Percentiles rank a stretch among this genome's conserved stretches.
These are phyloP conservation scores for Hemileccinum impolitum DNA, from an alignment of 768 basidiomycete species.

Conservation along the genomic window DNA sequence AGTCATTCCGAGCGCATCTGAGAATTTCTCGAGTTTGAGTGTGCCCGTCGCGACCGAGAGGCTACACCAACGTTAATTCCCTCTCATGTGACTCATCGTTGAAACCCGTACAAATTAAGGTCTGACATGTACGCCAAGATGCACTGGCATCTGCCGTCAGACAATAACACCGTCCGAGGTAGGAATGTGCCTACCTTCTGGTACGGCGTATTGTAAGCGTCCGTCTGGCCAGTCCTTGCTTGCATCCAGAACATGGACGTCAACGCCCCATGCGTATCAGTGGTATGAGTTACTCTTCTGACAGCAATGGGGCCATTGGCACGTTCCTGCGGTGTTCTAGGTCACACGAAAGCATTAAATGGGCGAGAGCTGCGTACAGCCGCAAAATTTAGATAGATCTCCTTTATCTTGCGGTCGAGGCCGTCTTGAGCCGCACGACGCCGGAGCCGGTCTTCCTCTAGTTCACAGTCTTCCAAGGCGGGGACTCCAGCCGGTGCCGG, in stretches of 20 bases:
- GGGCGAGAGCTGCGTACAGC: conserved; percentile 13
- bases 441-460: conserved; percentile 46
- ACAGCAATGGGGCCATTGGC: conserved; percentile 65
- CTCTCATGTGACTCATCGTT: not conserved
- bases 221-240: conserved; percentile 52
- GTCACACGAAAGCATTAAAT: conserved; percentile 21
- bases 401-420: conserved; percentile 32
- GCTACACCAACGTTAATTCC: conserved; percentile 35
- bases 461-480: conserved; percentile 58
- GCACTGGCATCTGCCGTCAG: conserved; percentile 43
- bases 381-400: conserved; percentile 29
- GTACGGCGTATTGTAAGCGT: conserved; percentile 64
- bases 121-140: conserved; percentile 81
- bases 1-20: conserved; percentile 56
- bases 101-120: conserved; percentile 60
- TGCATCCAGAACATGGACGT: conserved; percentile 79
- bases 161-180: not conserved
- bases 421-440: conserved; percentile 28
- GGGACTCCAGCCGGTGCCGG: conserved; percentile 56
- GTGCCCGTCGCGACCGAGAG: conserved; percentile 52
- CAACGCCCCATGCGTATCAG: conserved; percentile 44
- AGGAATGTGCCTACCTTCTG: conserved; percentile 55
- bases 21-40: conserved; percentile 49
- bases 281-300: conserved; percentile 47
- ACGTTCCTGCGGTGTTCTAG: conserved; percentile 52